Evolutionary conservation across 257 asterid genomes (phyloP).

Genomic region (Coffea canephora): DNA sequence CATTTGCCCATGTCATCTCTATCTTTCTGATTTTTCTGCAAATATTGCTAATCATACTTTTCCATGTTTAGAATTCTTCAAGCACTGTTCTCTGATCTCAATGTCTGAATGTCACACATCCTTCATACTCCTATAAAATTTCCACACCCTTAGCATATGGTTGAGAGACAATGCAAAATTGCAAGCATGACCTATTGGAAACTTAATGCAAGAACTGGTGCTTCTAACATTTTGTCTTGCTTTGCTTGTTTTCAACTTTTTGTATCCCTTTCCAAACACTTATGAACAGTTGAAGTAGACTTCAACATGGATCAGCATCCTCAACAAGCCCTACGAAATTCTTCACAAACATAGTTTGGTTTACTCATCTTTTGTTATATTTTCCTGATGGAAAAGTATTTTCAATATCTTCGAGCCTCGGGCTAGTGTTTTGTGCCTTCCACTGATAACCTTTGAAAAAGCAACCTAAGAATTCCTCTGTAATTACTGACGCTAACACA

Average conservation of each 20-base stretch:
- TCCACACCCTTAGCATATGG: background rate
- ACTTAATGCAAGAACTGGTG: background rate
- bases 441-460: background rate
- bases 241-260: background rate
- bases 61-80: background rate
- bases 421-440: background rate
- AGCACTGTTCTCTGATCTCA: background rate
- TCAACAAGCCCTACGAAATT: background rate
- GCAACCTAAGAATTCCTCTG: background rate
- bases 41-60: background rate
- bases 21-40: background rate
- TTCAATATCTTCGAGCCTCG: background rate
- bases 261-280: background rate
- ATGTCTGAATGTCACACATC: background rate
- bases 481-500: too few relatives aligned
- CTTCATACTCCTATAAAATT: background rate
- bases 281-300: background rate
- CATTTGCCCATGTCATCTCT: background rate
- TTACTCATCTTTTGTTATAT: background rate
- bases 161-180: background rate
- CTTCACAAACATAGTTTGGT: background rate
- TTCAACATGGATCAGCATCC: background rate
- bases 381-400: background rate
- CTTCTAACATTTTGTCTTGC: background rate
- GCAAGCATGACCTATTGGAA: background rate